Evolutionary conservation across 2,329 filamentous ascomycete genomes (phyloP).

Genomic region (Davidsoniella eucalypti): DNA sequence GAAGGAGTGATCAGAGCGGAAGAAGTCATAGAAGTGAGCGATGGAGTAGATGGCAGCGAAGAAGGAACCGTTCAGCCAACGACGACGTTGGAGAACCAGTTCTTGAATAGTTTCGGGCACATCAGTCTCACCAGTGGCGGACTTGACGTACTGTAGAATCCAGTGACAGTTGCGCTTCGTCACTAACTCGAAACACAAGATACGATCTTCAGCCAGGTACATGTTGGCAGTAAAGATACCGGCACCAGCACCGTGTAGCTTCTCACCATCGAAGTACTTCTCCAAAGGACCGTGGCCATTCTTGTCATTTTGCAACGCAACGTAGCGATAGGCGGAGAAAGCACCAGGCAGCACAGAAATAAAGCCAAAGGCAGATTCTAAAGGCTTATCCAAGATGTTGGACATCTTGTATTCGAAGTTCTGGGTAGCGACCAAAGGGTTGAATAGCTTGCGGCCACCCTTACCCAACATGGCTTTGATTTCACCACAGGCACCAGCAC

Average conservation of each 20-base stretch:
- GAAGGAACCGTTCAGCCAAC: conserved; percentile 97
- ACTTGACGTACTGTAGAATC: conserved; percentile 98
- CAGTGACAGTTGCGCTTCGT: conserved; percentile 95
- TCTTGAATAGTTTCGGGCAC: conserved; percentile 90
- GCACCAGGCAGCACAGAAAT: conserved; percentile 93
- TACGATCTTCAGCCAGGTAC: conserved; percentile 82
- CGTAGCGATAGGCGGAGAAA: conserved; percentile 93
- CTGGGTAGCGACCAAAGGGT: conserved; percentile 86
- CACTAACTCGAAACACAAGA: conserved; percentile 87
- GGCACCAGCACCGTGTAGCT: conserved; percentile 78
- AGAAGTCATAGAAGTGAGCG: conserved; percentile 90
- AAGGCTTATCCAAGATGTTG: conserved; percentile 93
- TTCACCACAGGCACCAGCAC: conserved; percentile 90
- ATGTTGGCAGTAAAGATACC: conserved; percentile 97
- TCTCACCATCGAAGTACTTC: conserved; percentile 95
- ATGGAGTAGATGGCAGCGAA: conserved; percentile 94
- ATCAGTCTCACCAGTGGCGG: conserved; percentile 89
- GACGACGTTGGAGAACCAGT: conserved; percentile 83
- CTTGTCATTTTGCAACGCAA: conserved; percentile 93
- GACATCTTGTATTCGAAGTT: conserved; percentile 99
- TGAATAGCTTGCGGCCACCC: conserved; percentile 72
- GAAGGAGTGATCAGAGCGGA: conserved; percentile 78
- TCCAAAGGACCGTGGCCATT: conserved; percentile 81
- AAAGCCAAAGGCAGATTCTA: conserved; percentile 95
- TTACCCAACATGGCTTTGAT: conserved; percentile 94